Evolutionary conservation across 306 rosid genomes (phyloP), one percentile per base, ranked within the genome.

Genomic region (Ochetophila trinervis): DNA sequence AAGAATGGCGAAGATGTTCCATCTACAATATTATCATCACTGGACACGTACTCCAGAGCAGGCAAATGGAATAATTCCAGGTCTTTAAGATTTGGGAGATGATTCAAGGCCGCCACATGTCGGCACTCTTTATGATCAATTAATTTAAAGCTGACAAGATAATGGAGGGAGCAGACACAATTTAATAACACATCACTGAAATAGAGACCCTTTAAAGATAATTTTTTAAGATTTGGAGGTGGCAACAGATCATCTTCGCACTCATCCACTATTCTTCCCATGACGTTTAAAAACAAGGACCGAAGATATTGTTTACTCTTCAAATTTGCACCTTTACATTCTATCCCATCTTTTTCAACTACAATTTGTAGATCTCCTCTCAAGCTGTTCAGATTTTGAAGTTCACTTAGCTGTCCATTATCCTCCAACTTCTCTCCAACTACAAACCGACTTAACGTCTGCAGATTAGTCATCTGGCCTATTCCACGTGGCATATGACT

Each of bases 311-410:
- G 21, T 5, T 67, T 57, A 1, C 15, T 5, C 34, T 9, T 58
- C 63, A 67, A 67, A 36, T 42, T 55, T 24, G 60, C 60, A 55
- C 5, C 36, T 13, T 55, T 14, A 21, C 1, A 55, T 11, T 55
- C 18, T 13, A 55, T 24, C 11, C 32, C 35, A 55, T 24, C 17
- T 13, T 21, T 19, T 22, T 45, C 48, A 0, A 35, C 15, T 20
- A 5, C 1, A 12, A 59, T 58, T 24, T 20, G 5, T 18, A 68
- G 16, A 4, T 4, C 8, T 6, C 73, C 65, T 16, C 5, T 45
- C 65, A 68, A 24, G 64, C 48, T 68, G 14, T 32, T 47, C 3
- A 47, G 58, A 15, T 22, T 22, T 14, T 4, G 15, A 3, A 53
- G 65, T 45, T 34, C 44, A 7, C 11, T 27, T 6, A 68, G 24